Percentiles rank a stretch among this genome's conserved stretches.
Evolutionary conservation across 2,329 filamentous ascomycete species (phyloP).

Genomic region (Ciborinia camelliae): DNA sequence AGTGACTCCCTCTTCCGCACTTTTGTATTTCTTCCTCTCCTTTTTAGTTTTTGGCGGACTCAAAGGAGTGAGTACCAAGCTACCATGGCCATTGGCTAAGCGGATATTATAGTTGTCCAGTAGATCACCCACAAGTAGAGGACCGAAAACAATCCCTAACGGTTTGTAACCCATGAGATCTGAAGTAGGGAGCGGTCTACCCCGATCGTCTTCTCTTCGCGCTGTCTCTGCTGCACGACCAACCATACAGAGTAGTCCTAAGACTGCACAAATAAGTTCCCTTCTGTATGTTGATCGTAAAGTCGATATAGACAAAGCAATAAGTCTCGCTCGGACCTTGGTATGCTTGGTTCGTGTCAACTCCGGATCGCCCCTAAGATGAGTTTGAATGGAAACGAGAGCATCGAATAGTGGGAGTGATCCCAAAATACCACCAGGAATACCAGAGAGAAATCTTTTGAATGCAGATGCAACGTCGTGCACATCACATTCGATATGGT

Average conservation of each 20-base stretch:
- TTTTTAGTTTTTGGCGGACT: slow-evolving; percentile 44
- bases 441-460: slow-evolving; percentile 59
- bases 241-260: slow-evolving; percentile 61
- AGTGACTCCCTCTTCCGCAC: slow-evolving; percentile 25
- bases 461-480: slow-evolving; percentile 67
- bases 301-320: slow-evolving; percentile 59
- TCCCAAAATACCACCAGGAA: slow-evolving; percentile 65
- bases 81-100: slow-evolving; percentile 31
- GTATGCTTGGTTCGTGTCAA: slow-evolving; percentile 51
- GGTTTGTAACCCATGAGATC: slow-evolving; percentile 63
- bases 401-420: slow-evolving; percentile 60
- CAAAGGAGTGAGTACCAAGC: slow-evolving; percentile 32
- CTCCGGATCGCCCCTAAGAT: slow-evolving; percentile 52
- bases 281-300: slow-evolving; percentile 58
- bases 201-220: slow-evolving; percentile 50
- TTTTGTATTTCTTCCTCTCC: slow-evolving; percentile 40
- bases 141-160: slow-evolving; percentile 63
- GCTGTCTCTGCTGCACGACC: slow-evolving; percentile 55
- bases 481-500: slow-evolving; percentile 55
- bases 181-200: slow-evolving; percentile 51
- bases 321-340: slow-evolving; percentile 59
- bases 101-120: slow-evolving; percentile 48
- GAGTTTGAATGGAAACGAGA: slow-evolving; percentile 57
- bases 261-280: slow-evolving; percentile 63
- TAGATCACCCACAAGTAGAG: slow-evolving; percentile 58